These are phyloP conservation scores for Excoecaria cochinchinensis DNA, from an alignment of 345 rosid species.

Conservation along the genomic window DNA sequence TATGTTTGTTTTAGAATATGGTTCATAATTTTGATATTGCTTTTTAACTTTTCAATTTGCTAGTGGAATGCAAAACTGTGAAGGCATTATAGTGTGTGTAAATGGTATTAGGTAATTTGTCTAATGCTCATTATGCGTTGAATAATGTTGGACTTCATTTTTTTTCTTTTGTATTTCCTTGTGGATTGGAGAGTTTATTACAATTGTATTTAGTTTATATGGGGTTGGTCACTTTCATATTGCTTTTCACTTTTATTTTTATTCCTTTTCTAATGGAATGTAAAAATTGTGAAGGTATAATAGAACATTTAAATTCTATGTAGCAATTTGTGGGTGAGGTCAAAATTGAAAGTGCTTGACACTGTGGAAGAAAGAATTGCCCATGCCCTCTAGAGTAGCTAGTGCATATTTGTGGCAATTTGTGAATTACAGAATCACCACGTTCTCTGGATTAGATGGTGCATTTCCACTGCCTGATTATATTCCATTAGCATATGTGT, in stretches of 20 bases:
- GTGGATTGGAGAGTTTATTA: background rate
- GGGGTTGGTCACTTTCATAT: background rate
- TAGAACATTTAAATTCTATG: background rate
- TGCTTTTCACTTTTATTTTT: background rate
- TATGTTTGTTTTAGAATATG: too few relatives aligned
- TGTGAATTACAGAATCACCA: background rate
- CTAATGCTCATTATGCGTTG: too few relatives aligned
- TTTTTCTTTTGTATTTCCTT: background rate
- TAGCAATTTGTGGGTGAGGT: background rate
- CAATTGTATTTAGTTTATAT: background rate
- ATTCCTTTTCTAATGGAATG: background rate
- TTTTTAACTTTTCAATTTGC: too few relatives aligned
- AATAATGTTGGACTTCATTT: background rate
- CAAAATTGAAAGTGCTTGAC: background rate
- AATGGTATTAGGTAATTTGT: too few relatives aligned
- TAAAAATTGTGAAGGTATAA: background rate
- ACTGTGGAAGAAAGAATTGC: background rate
- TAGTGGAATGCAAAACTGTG: too few relatives aligned
- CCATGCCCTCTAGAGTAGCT: too few relatives aligned
- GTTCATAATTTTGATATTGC: too few relatives aligned
- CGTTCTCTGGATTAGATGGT: background rate
- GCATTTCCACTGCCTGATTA: background rate
- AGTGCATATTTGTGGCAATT: too few relatives aligned
- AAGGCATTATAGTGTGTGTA: too few relatives aligned
- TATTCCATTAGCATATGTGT: background rate